Evolutionary conservation across 306 rosid genomes (phyloP).

Genomic region (Purshia tridentata): DNA sequence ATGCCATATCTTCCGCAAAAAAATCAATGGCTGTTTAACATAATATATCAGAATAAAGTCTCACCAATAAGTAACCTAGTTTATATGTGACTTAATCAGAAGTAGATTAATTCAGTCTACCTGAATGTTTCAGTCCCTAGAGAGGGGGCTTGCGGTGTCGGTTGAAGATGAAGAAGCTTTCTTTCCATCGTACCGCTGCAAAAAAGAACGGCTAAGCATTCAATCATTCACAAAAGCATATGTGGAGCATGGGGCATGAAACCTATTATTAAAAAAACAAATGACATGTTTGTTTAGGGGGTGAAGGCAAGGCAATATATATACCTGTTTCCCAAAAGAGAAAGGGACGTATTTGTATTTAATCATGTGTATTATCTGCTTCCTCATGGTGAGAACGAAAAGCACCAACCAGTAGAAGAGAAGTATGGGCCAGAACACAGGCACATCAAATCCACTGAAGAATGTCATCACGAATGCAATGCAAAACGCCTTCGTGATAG

Average conservation of each 20-base stretch:
- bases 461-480: conserved; percentile 89
- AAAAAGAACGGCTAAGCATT: conserved; percentile 12
- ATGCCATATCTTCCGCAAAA: conserved; percentile 31
- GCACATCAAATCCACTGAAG: conserved; percentile 63
- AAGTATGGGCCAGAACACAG: conserved; percentile 98
- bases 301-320: not conserved
- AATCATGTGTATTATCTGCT: conserved; percentile 92
- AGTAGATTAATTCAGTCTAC: conserved; percentile 26
- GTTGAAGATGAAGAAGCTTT: conserved; percentile 40
- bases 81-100: conserved; percentile 27
- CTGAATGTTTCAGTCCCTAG: conserved; percentile 51
- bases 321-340: conserved; percentile 90
- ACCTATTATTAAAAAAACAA: not conserved
- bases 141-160: conserved; percentile 42
- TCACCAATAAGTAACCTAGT: conserved; percentile 10
- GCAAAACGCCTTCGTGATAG: conserved; percentile 86
- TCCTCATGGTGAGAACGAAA: conserved; percentile 85
- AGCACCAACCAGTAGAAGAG: conserved; percentile 90
- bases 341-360: conserved; percentile 93
- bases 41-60: conserved; percentile 33
- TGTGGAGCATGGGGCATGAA: not conserved
- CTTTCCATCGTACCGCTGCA: conserved; percentile 75
- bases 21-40: conserved; percentile 36
- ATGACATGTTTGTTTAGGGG: not conserved
- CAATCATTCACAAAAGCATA: conserved; percentile 12